phyloP scores from a whole-genome alignment of 2,329 filamentous ascomycete species.

The Arthrinium puccinioides region DNA sequence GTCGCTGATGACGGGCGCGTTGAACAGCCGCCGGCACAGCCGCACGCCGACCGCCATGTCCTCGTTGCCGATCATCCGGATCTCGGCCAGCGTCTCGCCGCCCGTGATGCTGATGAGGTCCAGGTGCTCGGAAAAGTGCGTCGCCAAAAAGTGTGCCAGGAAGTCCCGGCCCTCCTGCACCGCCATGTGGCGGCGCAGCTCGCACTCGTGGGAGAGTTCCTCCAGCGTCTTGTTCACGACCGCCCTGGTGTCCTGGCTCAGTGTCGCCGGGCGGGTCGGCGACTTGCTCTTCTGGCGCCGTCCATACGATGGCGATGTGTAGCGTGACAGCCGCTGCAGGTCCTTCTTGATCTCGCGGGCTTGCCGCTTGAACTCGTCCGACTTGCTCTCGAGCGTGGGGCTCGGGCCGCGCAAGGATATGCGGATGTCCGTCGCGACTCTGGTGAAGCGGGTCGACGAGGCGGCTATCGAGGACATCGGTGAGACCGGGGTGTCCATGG shows the following conservation, averaged over 20 bases:
- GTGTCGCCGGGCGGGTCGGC: not conserved
- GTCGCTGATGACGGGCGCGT: conserved; percentile 14
- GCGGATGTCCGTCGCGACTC: conserved; percentile 5
- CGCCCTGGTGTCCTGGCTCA: not conserved
- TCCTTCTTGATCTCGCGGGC: conserved; percentile 6
- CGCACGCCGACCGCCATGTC: conserved; percentile 6
- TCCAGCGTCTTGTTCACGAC: not conserved
- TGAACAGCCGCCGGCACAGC: conserved; percentile 12
- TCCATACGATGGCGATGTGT: too few relatives aligned
- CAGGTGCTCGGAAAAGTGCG: conserved; percentile 9
- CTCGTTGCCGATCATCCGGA: conserved; percentile 16
- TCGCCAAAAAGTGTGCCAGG: conserved; percentile 9
- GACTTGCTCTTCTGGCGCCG: conserved; percentile 1
- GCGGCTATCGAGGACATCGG: too few relatives aligned
- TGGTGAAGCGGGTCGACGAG: not conserved
- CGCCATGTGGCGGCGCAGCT: conserved; percentile 2
- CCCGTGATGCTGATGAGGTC: conserved; percentile 8
- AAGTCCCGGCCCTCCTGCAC: conserved; percentile 8
- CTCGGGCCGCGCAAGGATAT: conserved; percentile 3
- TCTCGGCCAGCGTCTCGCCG: conserved; percentile 11
- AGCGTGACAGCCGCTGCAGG: conserved; percentile 3
- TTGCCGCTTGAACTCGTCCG: conserved; percentile 6
- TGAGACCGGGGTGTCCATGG: not conserved
- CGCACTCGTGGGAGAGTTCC: conserved; percentile 1
- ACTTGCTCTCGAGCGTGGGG: conserved; percentile 1